phyloP scores from a whole-genome alignment of 306 rosid species.

The Lupinus albus region DNA sequence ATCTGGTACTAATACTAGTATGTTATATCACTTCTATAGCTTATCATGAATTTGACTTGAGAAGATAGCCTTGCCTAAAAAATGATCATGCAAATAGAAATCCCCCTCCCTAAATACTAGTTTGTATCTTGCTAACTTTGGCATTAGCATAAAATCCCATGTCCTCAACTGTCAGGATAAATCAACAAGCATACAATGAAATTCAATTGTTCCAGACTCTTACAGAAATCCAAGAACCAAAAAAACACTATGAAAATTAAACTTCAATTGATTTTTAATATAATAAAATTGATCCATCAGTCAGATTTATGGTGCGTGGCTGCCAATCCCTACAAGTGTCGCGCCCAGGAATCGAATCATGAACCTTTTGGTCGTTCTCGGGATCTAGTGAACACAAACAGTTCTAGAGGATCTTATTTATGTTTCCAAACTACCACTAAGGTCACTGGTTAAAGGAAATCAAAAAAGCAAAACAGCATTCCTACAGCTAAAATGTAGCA shows the following conservation, averaged over 20 bases:
- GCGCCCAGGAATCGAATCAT: too few relatives aligned
- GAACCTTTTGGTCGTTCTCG: too few relatives aligned
- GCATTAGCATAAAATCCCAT: neutral
- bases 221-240: constrained; percentile 3
- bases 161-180: constrained; percentile 8
- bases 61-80: neutral
- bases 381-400: constrained; percentile 28
- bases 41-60: neutral
- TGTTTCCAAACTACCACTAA: constrained; percentile 23
- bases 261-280: neutral
- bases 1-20: neutral
- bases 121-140: neutral
- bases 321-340: too few relatives aligned
- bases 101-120: neutral
- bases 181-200: constrained; percentile 9
- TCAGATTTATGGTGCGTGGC: neutral
- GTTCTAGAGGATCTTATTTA: constrained; percentile 23
- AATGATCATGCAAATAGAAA: neutral
- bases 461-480: constrained; percentile 24
- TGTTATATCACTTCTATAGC: neutral
- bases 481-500: constrained; percentile 33
- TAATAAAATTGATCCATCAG: constrained; percentile 9
- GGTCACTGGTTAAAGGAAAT: constrained; percentile 6
- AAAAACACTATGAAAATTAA: constrained; percentile 29
- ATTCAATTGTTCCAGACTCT: constrained; percentile 24